Evolutionary conservation across 345 rosid genomes (phyloP), one percentile per base, ranked within the genome.

Genomic region (Brassica rapa): DNA sequence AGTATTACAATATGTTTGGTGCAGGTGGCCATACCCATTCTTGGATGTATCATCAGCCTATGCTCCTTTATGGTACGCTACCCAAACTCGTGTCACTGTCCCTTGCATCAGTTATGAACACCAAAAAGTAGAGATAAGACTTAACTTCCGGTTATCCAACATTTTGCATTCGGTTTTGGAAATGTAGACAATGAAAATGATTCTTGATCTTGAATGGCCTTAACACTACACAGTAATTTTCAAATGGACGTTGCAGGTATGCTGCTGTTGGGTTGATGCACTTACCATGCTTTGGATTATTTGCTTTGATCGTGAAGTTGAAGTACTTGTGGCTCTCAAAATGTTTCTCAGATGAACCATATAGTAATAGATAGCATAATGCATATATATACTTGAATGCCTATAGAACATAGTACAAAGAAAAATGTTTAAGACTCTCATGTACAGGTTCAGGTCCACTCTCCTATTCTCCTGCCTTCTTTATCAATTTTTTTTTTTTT

Each of bases 11-110:
- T 68, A n/a, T 69, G 65, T 64, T 82, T 74, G 61, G 8, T 70
- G 33, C 77, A 94, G 98, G 97, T 95, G 98, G 99, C 98, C 98
- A 3, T 95, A 95, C 84, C 87, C 92, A 29, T 91, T 95, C 82
- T 93, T 93, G 21, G 96, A 93, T 84, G 73, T 95, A 72, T 88
- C 96, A 57, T 82, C 90, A 25, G 37, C 87, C 3, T 86, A 84
- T 68, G 92, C 99, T 65, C 94, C 97, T 12, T 66, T 93, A 73
- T 93, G 99, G 99, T 95, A 89, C 35, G 85, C 64, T 60, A 55
- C 72, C 30, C 25, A 70, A 74, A 80, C 39, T 66, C 59, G 59
- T 9, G 8, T n/a, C 4, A 30, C 24, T 11, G 0, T 4, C 15
- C 5, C 9, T 51, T 33, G 4, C 8, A 2, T 15, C 8, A 11